Conservation (phyloP, 352 stramenopile genomes). For the Poterioochromonas sp. region DNA sequence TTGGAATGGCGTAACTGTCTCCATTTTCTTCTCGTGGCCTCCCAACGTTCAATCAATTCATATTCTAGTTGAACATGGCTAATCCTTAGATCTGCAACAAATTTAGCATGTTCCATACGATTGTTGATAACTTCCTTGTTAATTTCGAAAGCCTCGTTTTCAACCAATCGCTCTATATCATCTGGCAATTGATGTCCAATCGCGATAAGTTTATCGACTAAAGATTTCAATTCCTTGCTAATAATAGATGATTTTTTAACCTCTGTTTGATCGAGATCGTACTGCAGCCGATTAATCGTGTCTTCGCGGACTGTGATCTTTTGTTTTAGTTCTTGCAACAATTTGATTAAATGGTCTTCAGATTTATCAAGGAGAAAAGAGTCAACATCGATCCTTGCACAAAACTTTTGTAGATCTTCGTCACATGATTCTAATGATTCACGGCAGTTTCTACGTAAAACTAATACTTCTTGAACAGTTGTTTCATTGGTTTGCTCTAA, state of each 20-base stretch:
- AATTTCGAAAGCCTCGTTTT: constrained; percentile 49
- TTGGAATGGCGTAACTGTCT: constrained; percentile 60
- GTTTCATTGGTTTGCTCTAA: constrained; percentile 28
- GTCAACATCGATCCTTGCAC: constrained; percentile 37
- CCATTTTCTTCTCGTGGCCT: constrained; percentile 56
- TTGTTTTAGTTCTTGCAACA: constrained; percentile 36
- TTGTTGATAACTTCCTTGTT: constrained; percentile 71
- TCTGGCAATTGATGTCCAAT: constrained; percentile 41
- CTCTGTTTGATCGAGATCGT: constrained; percentile 37
- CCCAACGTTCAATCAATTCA: constrained; percentile 50
- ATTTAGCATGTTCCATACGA: constrained; percentile 57
- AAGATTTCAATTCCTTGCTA: constrained; percentile 33
- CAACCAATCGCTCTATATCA: constrained; percentile 43
- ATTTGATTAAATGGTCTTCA: constrained; percentile 30
- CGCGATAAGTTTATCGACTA: constrained; percentile 38
- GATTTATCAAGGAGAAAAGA: constrained; percentile 37
- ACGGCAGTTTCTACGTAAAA: not conserved
- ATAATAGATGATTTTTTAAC: not conserved
- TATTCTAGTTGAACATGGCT: constrained; percentile 48
- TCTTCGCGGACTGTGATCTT: constrained; percentile 19
- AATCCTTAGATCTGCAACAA: constrained; percentile 57
- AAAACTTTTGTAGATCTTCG: constrained; percentile 21
- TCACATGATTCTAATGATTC: constrained; percentile 33
- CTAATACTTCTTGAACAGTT: constrained; percentile 31
- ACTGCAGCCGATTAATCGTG: constrained; percentile 31